phyloP scores from a whole-genome alignment of 2,329 filamentous ascomycete species.

The Aurifilum marmelostoma region DNA sequence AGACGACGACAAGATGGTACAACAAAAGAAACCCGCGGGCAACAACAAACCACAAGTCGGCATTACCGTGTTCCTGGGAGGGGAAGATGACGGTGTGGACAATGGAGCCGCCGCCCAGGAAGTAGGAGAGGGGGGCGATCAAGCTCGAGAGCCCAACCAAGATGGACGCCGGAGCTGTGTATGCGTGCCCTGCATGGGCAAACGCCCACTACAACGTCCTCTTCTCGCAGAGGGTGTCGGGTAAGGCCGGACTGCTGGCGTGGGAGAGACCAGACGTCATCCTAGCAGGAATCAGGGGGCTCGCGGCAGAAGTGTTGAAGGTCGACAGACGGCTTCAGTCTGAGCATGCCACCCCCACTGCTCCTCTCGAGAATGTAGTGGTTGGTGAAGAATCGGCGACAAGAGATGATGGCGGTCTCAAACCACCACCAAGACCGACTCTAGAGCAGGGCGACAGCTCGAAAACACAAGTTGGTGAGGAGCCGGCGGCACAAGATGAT shows the following conservation, averaged over 20 bases:
- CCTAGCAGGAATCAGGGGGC: constrained; percentile 43
- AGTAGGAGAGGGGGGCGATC: constrained; percentile 33
- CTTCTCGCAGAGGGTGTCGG: constrained; percentile 43
- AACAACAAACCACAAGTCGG: constrained; percentile 37
- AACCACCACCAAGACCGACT: constrained; percentile 20
- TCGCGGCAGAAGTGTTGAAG: constrained; percentile 45
- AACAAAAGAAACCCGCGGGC: constrained; percentile 6
- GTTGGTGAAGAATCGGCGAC: constrained; percentile 18
- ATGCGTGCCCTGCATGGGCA: constrained; percentile 55
- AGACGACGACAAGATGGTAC: constrained; percentile 24
- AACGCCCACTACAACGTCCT: constrained; percentile 48
- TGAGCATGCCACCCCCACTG: constrained; percentile 30
- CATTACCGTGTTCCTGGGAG: constrained; percentile 52
- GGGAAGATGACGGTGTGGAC: constrained; percentile 40
- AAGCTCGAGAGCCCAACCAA: constrained; percentile 26
- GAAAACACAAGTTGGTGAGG: constrained; percentile 22
- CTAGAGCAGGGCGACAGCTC: constrained; percentile 29
- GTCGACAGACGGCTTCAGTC: constrained; percentile 44
- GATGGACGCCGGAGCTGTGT: constrained; percentile 31
- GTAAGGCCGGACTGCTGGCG: constrained; percentile 49
- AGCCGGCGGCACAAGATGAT: not conserved
- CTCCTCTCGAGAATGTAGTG: constrained; percentile 42
- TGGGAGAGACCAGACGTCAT: constrained; percentile 55
- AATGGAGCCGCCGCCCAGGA: constrained; percentile 26
- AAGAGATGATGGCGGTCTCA: constrained; percentile 13